Evolutionary conservation across 2,329 filamentous ascomycete genomes (phyloP).

Genomic region (Neurospora sp.): DNA sequence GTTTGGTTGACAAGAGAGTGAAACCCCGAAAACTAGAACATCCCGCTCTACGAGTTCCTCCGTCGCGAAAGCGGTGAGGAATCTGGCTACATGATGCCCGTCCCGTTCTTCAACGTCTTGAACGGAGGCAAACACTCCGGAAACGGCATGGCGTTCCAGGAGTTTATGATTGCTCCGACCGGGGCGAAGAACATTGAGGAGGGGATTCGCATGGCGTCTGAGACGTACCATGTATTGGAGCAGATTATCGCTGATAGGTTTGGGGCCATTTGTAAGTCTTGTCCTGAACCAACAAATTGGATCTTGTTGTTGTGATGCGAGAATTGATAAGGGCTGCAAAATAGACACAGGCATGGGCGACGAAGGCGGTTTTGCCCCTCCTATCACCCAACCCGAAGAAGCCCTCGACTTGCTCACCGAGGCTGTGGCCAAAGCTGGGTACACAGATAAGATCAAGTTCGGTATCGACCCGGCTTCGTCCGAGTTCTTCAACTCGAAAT

Average conservation of each 20-base stretch:
- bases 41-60: constrained; percentile 48
- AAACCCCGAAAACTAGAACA: constrained; percentile 19
- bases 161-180: constrained; percentile 20
- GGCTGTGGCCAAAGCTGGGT: constrained; percentile 19
- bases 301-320: background rate
- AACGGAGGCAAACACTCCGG: constrained; percentile 36
- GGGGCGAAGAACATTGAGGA: constrained; percentile 18
- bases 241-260: constrained; percentile 21
- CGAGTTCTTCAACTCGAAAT: constrained; percentile 24
- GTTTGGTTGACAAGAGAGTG: background rate
- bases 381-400: constrained; percentile 24
- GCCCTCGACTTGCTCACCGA: constrained; percentile 23
- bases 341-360: constrained; percentile 24
- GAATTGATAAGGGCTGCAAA: background rate
- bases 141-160: constrained; percentile 41
- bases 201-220: constrained; percentile 22
- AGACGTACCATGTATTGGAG: constrained; percentile 25
- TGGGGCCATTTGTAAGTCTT: constrained; percentile 15
- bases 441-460: constrained; percentile 25
- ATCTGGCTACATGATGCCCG: constrained; percentile 44
- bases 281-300: background rate
- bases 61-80: constrained; percentile 40
- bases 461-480: constrained; percentile 30
- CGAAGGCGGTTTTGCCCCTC: constrained; percentile 27
- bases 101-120: constrained; percentile 49